A percentile compares a stretch with the other conserved stretches of the same genome.
phyloP scores from a whole-genome alignment of 305 asterid genomes.

The Rubia balearica region DNA sequence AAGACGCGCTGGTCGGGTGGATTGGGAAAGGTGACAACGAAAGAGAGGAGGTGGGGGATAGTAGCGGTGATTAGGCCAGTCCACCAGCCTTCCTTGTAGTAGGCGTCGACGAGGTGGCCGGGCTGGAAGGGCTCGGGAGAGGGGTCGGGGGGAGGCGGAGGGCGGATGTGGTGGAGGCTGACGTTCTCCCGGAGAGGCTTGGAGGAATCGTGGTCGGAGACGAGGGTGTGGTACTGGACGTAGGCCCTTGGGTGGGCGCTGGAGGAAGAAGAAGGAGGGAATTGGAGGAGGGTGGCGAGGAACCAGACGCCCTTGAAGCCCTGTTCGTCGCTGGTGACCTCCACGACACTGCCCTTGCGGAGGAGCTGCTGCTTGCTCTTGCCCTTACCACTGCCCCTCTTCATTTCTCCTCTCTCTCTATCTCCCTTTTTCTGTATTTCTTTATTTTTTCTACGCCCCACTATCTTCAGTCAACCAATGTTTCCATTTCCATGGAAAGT shows the following conservation, averaged over 20 bases:
- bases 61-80: conserved; percentile 36
- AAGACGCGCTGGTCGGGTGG: conserved; percentile 56
- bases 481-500: too few species aligned
- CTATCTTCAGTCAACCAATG: too few species aligned
- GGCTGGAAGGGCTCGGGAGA: conserved; percentile 20
- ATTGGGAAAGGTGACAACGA: conserved; percentile 32
- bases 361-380: background rate
- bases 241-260: conserved; percentile 8
- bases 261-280: background rate
- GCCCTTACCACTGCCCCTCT: background rate
- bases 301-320: conserved; percentile 41
- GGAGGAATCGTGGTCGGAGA: conserved; percentile 31
- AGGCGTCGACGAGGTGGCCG: conserved; percentile 58
- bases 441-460: background rate
- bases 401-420: background rate
- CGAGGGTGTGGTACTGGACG: conserved; percentile 42
- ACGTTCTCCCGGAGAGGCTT: conserved; percentile 38
- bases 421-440: background rate
- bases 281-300: conserved; percentile 35
- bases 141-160: conserved; percentile 38
- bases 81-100: conserved; percentile 71
- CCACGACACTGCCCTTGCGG: conserved; percentile 29
- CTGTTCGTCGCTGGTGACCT: conserved; percentile 49
- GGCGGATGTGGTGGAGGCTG: conserved; percentile 31
- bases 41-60: conserved; percentile 23